These are phyloP conservation scores for Aspergillus coremiiformis DNA, from an alignment of 495 filamentous ascomycete genomes.

Conservation along the genomic window DNA sequence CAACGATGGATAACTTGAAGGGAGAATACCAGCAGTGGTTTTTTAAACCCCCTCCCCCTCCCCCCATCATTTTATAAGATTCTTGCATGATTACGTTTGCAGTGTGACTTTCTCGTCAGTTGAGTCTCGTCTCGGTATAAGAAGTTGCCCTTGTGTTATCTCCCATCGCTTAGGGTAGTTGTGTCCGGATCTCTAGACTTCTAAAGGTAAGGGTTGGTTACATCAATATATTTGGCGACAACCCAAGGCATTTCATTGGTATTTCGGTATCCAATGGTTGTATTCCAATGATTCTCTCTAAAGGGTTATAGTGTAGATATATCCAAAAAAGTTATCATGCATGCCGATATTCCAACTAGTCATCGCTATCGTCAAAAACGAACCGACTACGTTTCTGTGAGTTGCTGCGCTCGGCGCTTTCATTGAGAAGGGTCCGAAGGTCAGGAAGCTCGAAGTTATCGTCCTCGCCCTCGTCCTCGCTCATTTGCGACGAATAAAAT, in stretches of 20 bases:
- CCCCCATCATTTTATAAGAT: too few relatives aligned
- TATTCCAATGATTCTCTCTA: too few relatives aligned
- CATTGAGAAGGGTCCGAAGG: conserved; percentile 16
- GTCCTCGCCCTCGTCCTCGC: conserved; percentile 10
- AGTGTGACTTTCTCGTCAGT: too few relatives aligned
- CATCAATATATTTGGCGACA: background rate
- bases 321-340: background rate
- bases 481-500: conserved; percentile 18
- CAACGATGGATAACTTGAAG: background rate
- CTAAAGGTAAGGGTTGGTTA: background rate
- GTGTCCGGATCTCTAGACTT: background rate
- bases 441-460: conserved; percentile 21
- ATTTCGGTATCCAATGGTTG: too few relatives aligned
- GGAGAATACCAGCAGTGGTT: too few relatives aligned
- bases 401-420: conserved; percentile 1
- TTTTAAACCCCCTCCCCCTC: background rate
- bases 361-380: conserved; percentile 30
- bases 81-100: too few relatives aligned
- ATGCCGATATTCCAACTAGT: background rate
- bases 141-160: background rate
- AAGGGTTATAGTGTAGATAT: background rate
- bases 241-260: too few relatives aligned
- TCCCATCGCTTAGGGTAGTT: background rate
- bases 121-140: too few relatives aligned
- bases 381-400: conserved; percentile 14